These are phyloP conservation scores for Pseudogymnoascus sp. DNA, from an alignment of 2,329 filamentous ascomycete species.

Conservation along the genomic window DNA sequence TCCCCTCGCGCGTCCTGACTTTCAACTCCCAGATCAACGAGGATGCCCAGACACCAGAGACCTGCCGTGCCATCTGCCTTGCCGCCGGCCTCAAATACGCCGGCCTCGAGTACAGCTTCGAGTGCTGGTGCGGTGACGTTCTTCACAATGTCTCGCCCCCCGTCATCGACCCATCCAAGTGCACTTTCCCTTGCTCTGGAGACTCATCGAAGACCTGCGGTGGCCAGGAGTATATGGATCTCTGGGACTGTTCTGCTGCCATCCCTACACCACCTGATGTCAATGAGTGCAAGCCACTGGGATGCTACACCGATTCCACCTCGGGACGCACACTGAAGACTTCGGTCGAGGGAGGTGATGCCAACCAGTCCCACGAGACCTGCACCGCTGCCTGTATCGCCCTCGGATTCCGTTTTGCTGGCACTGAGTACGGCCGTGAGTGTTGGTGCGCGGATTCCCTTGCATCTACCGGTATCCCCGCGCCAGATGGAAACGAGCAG, in stretches of 20 bases:
- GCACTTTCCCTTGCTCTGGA: constrained; percentile 15
- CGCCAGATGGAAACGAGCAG: constrained; percentile 14
- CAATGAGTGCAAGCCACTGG: neutral
- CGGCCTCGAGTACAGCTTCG: constrained; percentile 26
- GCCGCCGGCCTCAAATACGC: constrained; percentile 36
- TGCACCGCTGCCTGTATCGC: neutral
- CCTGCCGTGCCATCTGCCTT: constrained; percentile 40
- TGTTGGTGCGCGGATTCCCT: constrained; percentile 4
- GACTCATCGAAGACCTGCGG: constrained; percentile 15
- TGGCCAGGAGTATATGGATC: constrained; percentile 13
- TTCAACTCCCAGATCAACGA: neutral
- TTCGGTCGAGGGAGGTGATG: neutral
- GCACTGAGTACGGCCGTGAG: neutral
- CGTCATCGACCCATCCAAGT: constrained; percentile 12
- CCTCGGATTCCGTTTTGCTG: neutral
- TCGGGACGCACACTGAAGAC: neutral
- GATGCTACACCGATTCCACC: constrained; percentile 6
- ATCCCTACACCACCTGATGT: neutral
- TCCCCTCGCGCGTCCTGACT: neutral
- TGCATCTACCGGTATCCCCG: constrained; percentile 11
- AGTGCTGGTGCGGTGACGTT: constrained; percentile 11
- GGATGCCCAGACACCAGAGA: constrained; percentile 27
- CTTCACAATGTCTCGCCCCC: neutral
- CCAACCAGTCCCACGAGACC: neutral
- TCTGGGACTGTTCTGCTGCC: constrained; percentile 10